phyloP scores from a whole-genome alignment of 306 rosid genomes.

The Casuarina glauca region DNA sequence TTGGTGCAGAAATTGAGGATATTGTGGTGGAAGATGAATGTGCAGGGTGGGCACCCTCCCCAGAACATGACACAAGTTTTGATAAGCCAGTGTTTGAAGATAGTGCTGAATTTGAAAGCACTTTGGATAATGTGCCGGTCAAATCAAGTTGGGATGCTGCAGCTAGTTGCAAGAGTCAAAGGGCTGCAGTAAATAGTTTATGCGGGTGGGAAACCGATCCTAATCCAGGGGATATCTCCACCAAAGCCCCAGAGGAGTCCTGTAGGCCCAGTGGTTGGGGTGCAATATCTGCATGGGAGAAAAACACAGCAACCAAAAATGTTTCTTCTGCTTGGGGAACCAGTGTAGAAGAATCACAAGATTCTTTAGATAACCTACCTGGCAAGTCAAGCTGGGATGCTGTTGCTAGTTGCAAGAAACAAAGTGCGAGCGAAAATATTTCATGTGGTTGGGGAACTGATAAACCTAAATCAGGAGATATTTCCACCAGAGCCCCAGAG shows the following conservation, averaged over 20 bases:
- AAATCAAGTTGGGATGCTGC: constrained; percentile 36
- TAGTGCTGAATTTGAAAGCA: constrained; percentile 36
- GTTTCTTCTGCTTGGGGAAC: constrained; percentile 18
- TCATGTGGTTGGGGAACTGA: constrained; percentile 11
- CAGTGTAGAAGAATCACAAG: not conserved
- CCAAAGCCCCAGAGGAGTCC: constrained; percentile 10
- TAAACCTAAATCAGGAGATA: not conserved
- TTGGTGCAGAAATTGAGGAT: constrained; percentile 81
- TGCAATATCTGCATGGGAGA: not conserved
- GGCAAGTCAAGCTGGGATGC: constrained; percentile 37
- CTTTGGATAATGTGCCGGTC: constrained; percentile 22
- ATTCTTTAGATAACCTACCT: constrained; percentile 16
- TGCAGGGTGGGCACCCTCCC: constrained; percentile 52
- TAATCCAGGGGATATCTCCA: not conserved
- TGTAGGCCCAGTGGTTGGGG: constrained; percentile 22
- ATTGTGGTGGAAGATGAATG: constrained; percentile 51
- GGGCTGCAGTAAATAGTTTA: not conserved
- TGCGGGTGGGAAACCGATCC: constrained; percentile 8
- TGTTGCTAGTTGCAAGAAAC: constrained; percentile 21
- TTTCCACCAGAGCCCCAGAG: not conserved
- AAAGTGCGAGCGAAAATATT: not conserved
- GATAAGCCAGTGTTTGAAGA: constrained; percentile 82
- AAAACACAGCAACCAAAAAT: not conserved
- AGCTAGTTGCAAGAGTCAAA: constrained; percentile 20
- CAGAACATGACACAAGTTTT: constrained; percentile 48